These are phyloP conservation scores for Metschnikowia gruessii DNA, from an alignment of 805 yeast genomes.

Conservation along the genomic window DNA sequence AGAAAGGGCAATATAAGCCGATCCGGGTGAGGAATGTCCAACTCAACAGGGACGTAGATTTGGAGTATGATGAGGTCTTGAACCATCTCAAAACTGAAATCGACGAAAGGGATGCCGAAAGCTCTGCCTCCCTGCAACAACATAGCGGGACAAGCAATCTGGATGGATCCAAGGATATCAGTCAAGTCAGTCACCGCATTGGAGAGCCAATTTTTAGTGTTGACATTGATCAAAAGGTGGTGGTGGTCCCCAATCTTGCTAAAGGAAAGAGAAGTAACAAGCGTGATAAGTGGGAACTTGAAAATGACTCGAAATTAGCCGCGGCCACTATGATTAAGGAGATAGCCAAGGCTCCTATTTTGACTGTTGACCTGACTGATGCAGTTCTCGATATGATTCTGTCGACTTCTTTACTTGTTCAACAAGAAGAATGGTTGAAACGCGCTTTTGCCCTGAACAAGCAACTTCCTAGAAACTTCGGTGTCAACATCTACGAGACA, in stretches of 20 bases:
- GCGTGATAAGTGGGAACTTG: constrained; percentile 72
- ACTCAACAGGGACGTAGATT: constrained; percentile 63
- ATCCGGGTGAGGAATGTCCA: constrained; percentile 65
- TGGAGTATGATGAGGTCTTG: constrained; percentile 65
- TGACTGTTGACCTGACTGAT: constrained; percentile 76
- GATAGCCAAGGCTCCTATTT: constrained; percentile 65
- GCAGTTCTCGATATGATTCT: constrained; percentile 84
- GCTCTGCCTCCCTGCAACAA: constrained; percentile 1
- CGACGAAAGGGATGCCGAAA: constrained; percentile 23
- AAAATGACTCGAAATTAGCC: constrained; percentile 66
- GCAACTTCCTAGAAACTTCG: constrained; percentile 80
- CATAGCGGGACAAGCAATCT: neutral
- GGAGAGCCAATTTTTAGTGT: constrained; percentile 33
- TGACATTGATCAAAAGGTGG: constrained; percentile 52
- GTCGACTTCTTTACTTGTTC: constrained; percentile 67
- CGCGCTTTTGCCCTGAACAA: constrained; percentile 74
- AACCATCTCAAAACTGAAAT: constrained; percentile 26
- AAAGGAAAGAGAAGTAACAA: constrained; percentile 75
- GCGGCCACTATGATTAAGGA: constrained; percentile 51
- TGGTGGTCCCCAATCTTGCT: constrained; percentile 74
- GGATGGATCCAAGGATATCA: constrained; percentile 1
- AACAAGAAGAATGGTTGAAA: constrained; percentile 73
- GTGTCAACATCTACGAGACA: constrained; percentile 67
- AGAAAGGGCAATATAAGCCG: constrained; percentile 60
- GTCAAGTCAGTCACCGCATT: constrained; percentile 8